Evolutionary conservation across 2,329 filamentous ascomycete species (phyloP).

Genomic region (Ophiocordyceps sinensis): DNA sequence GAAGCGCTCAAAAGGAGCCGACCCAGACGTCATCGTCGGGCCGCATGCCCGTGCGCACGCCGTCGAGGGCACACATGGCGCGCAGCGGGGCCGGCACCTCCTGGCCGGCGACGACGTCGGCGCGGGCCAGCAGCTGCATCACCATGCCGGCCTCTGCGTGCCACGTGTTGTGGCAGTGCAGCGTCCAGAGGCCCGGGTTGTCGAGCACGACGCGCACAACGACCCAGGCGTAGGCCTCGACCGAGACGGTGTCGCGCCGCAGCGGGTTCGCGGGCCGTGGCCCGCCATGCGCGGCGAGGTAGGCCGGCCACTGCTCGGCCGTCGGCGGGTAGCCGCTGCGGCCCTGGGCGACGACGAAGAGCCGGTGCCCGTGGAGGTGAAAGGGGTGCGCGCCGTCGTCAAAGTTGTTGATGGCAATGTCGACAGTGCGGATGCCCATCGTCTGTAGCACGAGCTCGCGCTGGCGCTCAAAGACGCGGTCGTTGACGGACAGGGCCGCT

Average conservation of each 20-base stretch:
- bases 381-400: conserved; percentile 32
- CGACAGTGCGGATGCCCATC: conserved; percentile 35
- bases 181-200: conserved; percentile 42
- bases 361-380: conserved; percentile 47
- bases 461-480: conserved; percentile 12
- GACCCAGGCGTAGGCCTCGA: conserved; percentile 39
- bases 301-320: conserved; percentile 8
- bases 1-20: conserved; percentile 13
- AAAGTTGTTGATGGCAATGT: conserved; percentile 44
- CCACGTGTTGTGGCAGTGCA: conserved; percentile 46
- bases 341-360: conserved; percentile 29
- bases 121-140: conserved; percentile 37
- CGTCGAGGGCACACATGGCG: conserved; percentile 14
- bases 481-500: conserved; percentile 13
- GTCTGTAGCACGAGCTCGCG: conserved; percentile 32
- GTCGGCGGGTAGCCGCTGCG: conserved; percentile 19
- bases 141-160: conserved; percentile 41
- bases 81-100: conserved; percentile 7
- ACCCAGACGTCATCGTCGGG: conserved; percentile 22
- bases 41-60: conserved; percentile 16
- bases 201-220: conserved; percentile 40
- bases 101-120: conserved; percentile 15
- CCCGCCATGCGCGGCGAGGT: conserved; percentile 10
- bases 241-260: conserved; percentile 29
- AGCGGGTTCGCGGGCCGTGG: conserved; percentile 15